phyloP scores from a whole-genome alignment of 441 rosid genomes.

The Isatis lusitanica region DNA sequence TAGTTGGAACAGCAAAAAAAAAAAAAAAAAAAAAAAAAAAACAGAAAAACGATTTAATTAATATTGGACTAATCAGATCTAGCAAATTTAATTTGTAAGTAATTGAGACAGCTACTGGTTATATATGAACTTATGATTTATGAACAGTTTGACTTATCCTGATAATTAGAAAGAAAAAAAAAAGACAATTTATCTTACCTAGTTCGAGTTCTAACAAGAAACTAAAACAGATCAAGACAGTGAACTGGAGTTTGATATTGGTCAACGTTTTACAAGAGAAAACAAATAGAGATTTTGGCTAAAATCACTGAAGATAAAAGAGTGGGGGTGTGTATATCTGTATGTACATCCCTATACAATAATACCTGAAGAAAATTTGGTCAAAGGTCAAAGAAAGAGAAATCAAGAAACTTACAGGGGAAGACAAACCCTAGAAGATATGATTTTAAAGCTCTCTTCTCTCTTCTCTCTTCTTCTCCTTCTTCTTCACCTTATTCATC shows the following conservation, averaged over 20 bases:
- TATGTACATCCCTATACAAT: not conserved
- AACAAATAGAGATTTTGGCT: not conserved
- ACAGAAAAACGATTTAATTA: not conserved
- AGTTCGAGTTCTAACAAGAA: slow-evolving; percentile 8
- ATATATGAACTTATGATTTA: not conserved
- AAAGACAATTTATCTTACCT: not conserved
- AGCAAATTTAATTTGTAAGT: not conserved
- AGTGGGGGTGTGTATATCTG: not conserved
- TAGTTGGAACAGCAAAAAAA: not conserved
- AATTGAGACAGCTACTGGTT: not conserved
- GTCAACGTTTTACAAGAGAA: not conserved
- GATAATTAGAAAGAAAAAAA: not conserved
- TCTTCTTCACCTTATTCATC: slow-evolving; percentile 21
- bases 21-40: not conserved
- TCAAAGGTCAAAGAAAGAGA: slow-evolving; percentile 21
- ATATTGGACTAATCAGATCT: not conserved
- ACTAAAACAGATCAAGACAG: not conserved
- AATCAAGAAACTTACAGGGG: slow-evolving; percentile 34
- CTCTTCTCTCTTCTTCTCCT: slow-evolving; percentile 7
- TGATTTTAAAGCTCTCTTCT: slow-evolving; percentile 20
- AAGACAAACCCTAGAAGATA: slow-evolving; percentile 30
- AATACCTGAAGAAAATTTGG: slow-evolving; percentile 3
- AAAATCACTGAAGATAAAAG: not conserved
- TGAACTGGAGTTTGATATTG: not conserved
- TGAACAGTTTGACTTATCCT: not conserved